Conservation (phyloP, 179 eudicot genomes). For the Vitellaria paradoxa region DNA sequence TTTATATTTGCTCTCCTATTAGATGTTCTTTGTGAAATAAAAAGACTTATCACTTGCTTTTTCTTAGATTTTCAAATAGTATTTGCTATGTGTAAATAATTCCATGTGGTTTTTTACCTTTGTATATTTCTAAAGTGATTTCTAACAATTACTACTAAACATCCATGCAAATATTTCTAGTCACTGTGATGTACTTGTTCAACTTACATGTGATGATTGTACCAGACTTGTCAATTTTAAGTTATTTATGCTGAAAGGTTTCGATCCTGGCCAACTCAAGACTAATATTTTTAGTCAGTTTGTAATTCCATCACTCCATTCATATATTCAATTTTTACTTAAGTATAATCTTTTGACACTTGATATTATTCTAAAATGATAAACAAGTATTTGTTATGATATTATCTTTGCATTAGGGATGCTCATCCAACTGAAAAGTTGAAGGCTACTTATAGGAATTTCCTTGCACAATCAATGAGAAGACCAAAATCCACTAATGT, state of each 20-base stretch:
- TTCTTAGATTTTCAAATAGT: no score
- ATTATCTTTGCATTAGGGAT: conserved; percentile 42
- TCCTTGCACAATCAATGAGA: conserved; percentile 73
- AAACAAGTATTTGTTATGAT: no score
- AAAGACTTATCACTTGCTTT: no score
- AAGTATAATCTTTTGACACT: not conserved
- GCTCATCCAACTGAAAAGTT: conserved; percentile 73
- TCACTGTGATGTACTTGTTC: not conserved
- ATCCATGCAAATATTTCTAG: not conserved
- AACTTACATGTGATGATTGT: not conserved
- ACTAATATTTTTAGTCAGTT: no score
- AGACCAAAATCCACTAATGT: conserved; percentile 53
- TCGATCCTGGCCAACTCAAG: not conserved
- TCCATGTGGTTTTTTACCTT: no score
- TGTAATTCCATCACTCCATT: not conserved
- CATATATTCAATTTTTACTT: not conserved
- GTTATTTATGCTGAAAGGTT: no score
- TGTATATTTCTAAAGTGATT: not conserved
- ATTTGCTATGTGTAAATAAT: no score
- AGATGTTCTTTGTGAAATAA: no score
- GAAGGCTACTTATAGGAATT: conserved; percentile 71
- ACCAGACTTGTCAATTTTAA: not conserved
- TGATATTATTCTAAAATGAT: no score
- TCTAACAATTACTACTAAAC: not conserved
- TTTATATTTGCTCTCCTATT: no score